These are phyloP conservation scores for Podospora appendiculata DNA, from an alignment of 495 filamentous ascomycete species.

Conservation along the genomic window DNA sequence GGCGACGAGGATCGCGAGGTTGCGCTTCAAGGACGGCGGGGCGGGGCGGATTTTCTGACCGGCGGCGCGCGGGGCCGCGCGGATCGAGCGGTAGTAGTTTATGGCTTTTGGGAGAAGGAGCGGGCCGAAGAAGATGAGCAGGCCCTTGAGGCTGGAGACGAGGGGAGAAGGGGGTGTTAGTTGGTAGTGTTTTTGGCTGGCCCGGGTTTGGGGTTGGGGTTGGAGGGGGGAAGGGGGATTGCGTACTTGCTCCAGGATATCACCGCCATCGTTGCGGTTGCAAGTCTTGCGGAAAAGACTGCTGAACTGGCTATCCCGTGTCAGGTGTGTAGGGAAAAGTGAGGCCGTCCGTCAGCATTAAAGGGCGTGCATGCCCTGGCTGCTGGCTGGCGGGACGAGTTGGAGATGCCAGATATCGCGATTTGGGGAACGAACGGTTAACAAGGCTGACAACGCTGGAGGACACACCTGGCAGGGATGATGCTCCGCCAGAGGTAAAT, in stretches of 20 bases:
- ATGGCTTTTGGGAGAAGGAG: conserved; percentile 68
- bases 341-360: not conserved
- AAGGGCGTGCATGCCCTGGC: not conserved
- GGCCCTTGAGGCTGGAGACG: conserved; percentile 63
- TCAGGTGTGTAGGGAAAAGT: no score
- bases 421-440: not conserved
- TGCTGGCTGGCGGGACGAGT: not conserved
- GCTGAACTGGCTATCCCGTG: not conserved
- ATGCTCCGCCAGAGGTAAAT: no score
- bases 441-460: no score
- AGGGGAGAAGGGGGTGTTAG: conserved; percentile 1
- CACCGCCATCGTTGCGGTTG: conserved; percentile 19
- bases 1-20: conserved; percentile 54
- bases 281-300: conserved; percentile 2
- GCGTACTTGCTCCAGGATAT: conserved; percentile 45
- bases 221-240: not conserved
- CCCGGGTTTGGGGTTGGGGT: not conserved
- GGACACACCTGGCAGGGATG: no score
- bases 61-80: conserved; percentile 34
- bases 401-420: not conserved
- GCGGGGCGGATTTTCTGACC: conserved; percentile 53
- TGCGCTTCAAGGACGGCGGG: conserved; percentile 36
- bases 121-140: conserved; percentile 82
- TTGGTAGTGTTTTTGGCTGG: not conserved
- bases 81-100: conserved; percentile 57